A percentile compares a stretch with the other conserved stretches of the same genome.
phyloP scores from a whole-genome alignment of 805 yeast genomes.

The Saturnispora serradocipensis region DNA sequence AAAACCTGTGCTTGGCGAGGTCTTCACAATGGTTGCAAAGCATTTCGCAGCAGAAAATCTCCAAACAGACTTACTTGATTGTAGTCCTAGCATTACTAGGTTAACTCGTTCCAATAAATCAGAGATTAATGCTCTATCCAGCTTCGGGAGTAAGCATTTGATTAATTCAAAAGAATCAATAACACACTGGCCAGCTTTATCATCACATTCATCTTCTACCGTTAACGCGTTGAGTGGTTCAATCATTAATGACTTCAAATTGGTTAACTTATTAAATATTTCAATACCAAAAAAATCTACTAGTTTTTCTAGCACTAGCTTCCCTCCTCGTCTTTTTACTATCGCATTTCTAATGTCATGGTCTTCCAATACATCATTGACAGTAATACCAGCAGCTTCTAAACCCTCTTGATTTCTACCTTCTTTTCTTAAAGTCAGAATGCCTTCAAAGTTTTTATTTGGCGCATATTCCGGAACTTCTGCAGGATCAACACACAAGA shows the following conservation, averaged over 20 bases:
- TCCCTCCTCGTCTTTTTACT: constrained; percentile 79
- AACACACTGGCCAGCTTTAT: constrained; percentile 59
- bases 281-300: constrained; percentile 42
- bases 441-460: constrained; percentile 45
- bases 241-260: constrained; percentile 54
- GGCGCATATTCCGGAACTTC: constrained; percentile 89
- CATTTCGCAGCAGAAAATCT: constrained; percentile 88
- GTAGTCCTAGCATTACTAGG: constrained; percentile 42
- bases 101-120: constrained; percentile 48
- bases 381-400: constrained; percentile 36
- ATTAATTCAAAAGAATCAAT: constrained; percentile 82
- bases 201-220: constrained; percentile 26
- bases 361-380: constrained; percentile 31
- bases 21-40: constrained; percentile 67
- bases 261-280: constrained; percentile 56
- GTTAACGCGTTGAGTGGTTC: constrained; percentile 41
- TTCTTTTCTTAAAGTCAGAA: constrained; percentile 72
- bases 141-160: constrained; percentile 59
- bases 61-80: constrained; percentile 69
- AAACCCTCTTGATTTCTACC: constrained; percentile 56
- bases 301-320: constrained; percentile 54
- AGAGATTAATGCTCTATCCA: constrained; percentile 40
- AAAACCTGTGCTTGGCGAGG: constrained; percentile 61
- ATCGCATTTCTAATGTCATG: constrained; percentile 63
- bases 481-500: constrained; percentile 88